phyloP scores from a whole-genome alignment of 345 rosid species.

The Trapa incisa region DNA sequence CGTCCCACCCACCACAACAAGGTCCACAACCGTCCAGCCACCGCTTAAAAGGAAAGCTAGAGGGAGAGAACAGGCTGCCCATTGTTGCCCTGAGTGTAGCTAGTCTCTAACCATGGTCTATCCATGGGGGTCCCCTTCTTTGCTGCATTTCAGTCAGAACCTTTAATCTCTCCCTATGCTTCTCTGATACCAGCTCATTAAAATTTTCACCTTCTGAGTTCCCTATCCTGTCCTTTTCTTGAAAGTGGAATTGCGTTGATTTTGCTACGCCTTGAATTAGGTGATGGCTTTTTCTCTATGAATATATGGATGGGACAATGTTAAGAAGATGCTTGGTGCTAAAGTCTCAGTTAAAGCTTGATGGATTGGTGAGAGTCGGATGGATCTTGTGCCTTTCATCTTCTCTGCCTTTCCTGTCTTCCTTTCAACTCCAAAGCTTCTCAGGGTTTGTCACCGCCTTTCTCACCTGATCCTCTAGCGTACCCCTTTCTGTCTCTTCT shows the following conservation, averaged over 20 bases:
- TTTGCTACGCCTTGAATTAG: slow-evolving; percentile 15
- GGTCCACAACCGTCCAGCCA: background rate
- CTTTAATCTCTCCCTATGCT: background rate
- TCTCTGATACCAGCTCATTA: background rate
- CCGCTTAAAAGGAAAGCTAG: background rate
- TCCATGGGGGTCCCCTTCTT: background rate
- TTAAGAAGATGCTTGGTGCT: slow-evolving; percentile 33
- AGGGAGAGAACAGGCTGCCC: background rate
- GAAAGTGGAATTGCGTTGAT: slow-evolving; percentile 5
- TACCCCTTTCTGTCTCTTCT: slow-evolving; percentile 1
- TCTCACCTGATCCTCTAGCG: background rate
- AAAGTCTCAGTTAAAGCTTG: slow-evolving; percentile 18
- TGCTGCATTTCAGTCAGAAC: background rate
- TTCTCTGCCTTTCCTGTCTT: slow-evolving; percentile 11
- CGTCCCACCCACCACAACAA: background rate
- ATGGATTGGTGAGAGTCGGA: slow-evolving; percentile 42
- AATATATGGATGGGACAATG: slow-evolving; percentile 2
- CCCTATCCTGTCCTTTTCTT: background rate
- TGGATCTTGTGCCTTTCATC: slow-evolving; percentile 17
- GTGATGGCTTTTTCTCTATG: background rate
- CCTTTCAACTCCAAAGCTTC: background rate
- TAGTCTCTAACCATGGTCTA: background rate
- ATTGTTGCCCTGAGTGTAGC: slow-evolving; percentile 3
- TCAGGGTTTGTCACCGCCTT: background rate
- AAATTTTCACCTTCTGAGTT: background rate